These are phyloP conservation scores for Carpinus fangiana DNA, from an alignment of 306 rosid species.

Conservation along the genomic window DNA sequence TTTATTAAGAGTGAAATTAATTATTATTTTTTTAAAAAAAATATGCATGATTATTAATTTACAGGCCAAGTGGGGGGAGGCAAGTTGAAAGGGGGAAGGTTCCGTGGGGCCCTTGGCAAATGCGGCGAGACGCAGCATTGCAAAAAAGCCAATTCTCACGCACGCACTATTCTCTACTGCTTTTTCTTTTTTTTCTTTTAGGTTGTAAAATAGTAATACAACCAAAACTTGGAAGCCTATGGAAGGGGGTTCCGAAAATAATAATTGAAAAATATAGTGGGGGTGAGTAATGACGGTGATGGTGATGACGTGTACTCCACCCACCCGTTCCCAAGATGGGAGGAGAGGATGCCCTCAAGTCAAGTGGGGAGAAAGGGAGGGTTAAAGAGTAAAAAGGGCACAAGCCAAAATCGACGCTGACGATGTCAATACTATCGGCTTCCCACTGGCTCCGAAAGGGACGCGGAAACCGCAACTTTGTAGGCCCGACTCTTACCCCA, in stretches of 20 bases:
- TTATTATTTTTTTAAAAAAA: too few species aligned
- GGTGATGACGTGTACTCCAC: constrained; percentile 39
- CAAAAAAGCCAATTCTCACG: constrained; percentile 17
- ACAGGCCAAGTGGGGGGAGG: constrained; percentile 28
- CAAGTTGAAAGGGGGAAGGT: constrained; percentile 34
- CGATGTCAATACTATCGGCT: constrained; percentile 25
- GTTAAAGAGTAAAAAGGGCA: neutral
- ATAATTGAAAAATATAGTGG: constrained; percentile 16
- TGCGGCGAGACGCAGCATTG: constrained; percentile 77
- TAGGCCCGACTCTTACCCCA: constrained; percentile 5
- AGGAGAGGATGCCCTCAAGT: constrained; percentile 25
- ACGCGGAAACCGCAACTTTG: constrained; percentile 27
- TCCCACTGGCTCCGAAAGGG: constrained; percentile 26
- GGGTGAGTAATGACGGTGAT: neutral
- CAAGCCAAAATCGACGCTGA: constrained; percentile 39
- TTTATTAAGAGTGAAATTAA: too few species aligned
- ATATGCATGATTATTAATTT: too few species aligned
- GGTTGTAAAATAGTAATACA: too few species aligned
- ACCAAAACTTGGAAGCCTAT: neutral
- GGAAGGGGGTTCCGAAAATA: neutral
- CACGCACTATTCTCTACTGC: neutral
- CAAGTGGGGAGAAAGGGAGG: too few species aligned
- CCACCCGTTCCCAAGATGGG: constrained; percentile 15
- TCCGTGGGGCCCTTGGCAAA: constrained; percentile 53
- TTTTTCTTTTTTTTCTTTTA: neutral